Percentiles rank a stretch among this genome's conserved stretches.
Evolutionary conservation across 371 early-diverging fungal species (phyloP).

Genomic region (Apophysomyces trapeziformis): DNA sequence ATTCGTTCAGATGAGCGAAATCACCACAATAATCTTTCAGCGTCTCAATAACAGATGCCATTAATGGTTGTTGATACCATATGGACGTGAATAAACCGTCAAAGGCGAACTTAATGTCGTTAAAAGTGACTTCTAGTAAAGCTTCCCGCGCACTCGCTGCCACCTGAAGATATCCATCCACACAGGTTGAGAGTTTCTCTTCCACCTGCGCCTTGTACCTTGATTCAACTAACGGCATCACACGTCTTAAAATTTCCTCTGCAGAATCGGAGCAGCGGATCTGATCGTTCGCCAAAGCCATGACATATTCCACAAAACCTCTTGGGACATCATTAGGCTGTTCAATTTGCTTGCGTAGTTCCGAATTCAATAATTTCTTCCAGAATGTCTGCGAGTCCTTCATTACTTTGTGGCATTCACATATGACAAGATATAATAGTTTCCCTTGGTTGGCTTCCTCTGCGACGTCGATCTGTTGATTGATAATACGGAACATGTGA

Average conservation of each 20-base stretch:
- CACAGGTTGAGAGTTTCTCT: conserved; percentile 60
- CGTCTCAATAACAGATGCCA: conserved; percentile 86
- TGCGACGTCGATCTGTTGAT: conserved; percentile 94
- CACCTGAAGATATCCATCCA: conserved; percentile 85
- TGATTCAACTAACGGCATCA: conserved; percentile 71
- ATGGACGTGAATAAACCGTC: conserved; percentile 70
- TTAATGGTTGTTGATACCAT: conserved; percentile 91
- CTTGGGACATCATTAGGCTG: conserved; percentile 69
- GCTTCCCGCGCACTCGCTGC: conserved; percentile 74
- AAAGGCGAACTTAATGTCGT: conserved; percentile 79
- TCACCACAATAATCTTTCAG: conserved; percentile 90
- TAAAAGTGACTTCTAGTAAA: conserved; percentile 82
- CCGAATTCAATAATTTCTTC: conserved; percentile 72
- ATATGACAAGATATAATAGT: conserved; percentile 83
- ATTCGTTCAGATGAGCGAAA: conserved; percentile 82
- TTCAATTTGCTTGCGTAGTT: conserved; percentile 76
- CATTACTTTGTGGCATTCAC: conserved; percentile 84
- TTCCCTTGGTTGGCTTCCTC: conserved; percentile 82
- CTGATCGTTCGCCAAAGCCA: conserved; percentile 94
- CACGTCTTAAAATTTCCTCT: conserved; percentile 74
- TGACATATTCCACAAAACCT: conserved; percentile 91
- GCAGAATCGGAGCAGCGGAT: conserved; percentile 87
- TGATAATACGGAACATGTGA: conserved; percentile 94
- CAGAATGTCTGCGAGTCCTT: conserved; percentile 82
- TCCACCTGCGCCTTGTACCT: conserved; percentile 66